Evolutionary conservation across 2,329 filamentous ascomycete species (phyloP).

Genomic region (Fusarium ramigenum): DNA sequence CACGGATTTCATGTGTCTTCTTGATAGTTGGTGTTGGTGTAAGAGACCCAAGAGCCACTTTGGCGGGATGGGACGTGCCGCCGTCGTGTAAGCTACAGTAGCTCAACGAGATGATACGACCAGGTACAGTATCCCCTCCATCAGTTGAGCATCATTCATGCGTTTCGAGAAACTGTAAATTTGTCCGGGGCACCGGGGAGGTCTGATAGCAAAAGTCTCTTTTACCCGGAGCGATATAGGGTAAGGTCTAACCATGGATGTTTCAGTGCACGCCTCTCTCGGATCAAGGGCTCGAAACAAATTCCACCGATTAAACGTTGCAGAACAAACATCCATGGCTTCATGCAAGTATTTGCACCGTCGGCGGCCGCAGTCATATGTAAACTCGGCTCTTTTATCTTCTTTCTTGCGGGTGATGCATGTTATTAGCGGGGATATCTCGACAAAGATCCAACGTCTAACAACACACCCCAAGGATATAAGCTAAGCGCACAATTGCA

Average conservation of each 20-base stretch:
- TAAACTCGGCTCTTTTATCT: background rate
- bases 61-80: slow-evolving; percentile 40
- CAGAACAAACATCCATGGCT: slow-evolving; percentile 13
- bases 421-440: background rate
- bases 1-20: background rate
- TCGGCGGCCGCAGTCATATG: slow-evolving; percentile 13
- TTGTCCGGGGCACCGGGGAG: slow-evolving; percentile 9
- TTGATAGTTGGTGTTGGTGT: background rate
- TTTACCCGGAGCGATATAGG: slow-evolving; percentile 18
- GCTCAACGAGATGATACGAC: background rate
- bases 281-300: slow-evolving; percentile 17
- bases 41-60: background rate
- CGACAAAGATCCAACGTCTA: slow-evolving; percentile 9
- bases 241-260: slow-evolving; percentile 13
- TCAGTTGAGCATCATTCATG: background rate
- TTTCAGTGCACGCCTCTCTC: background rate
- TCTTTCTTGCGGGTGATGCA: slow-evolving; percentile 8
- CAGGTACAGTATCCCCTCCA: background rate
- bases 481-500: slow-evolving; percentile 7
- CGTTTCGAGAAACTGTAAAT: background rate
- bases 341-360: slow-evolving; percentile 17
- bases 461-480: slow-evolving; percentile 22
- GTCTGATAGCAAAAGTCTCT: background rate
- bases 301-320: slow-evolving; percentile 11
- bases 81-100: background rate